A percentile compares a stretch with the other conserved stretches of the same genome.
Evolutionary conservation across 495 filamentous ascomycete species (phyloP).

Genomic region (Lindgomyces ingoldianus): DNA sequence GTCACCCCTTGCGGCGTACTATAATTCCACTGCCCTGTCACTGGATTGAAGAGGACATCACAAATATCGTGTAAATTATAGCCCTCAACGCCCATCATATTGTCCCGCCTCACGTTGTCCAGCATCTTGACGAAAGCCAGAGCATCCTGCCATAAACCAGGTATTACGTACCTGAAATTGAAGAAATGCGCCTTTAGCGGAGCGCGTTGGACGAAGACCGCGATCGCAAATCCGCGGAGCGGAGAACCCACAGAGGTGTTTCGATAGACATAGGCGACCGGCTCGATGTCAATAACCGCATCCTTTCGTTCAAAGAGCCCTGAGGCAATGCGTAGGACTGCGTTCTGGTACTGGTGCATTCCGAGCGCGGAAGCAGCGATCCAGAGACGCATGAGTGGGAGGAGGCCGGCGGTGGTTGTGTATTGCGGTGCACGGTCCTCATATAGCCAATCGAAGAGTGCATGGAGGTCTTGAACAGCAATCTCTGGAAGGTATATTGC

Average conservation of each 20-base stretch:
- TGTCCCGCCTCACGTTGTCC: background rate
- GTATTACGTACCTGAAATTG: background rate
- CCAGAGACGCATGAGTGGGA: background rate
- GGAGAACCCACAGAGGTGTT: background rate
- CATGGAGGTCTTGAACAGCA: background rate
- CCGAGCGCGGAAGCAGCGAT: background rate
- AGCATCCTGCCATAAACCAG: background rate
- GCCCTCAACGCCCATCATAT: background rate
- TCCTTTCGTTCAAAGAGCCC: background rate
- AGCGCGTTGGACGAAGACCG: background rate
- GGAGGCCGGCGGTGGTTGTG: background rate
- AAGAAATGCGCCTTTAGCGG: background rate
- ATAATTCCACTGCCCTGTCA: background rate
- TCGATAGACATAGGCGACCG: background rate
- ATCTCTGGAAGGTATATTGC: background rate
- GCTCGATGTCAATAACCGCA: background rate
- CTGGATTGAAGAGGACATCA: background rate
- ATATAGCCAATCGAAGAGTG: constrained; percentile 1
- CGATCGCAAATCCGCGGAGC: background rate
- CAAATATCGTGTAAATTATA: background rate
- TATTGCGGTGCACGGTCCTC: background rate
- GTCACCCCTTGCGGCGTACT: background rate
- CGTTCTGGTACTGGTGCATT: background rate
- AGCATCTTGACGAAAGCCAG: background rate
- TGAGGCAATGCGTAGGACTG: background rate